A percentile compares a stretch with the other conserved stretches of the same genome.
phyloP scores from a whole-genome alignment of 495 filamentous ascomycete species.

The Lasiosphaeris hirsuta region DNA sequence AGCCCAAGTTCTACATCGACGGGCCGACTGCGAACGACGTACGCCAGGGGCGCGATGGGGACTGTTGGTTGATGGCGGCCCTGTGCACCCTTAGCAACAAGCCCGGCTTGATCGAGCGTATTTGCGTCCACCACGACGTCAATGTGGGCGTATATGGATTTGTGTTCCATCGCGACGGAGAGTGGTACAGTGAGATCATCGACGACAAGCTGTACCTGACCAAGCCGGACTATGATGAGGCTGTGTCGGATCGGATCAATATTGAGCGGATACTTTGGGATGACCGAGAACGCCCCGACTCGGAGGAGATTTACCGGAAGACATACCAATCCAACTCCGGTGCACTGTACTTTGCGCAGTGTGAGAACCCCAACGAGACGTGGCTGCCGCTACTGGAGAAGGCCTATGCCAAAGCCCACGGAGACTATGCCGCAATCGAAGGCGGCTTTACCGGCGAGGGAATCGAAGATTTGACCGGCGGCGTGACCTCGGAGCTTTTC shows the following conservation, averaged over 20 bases:
- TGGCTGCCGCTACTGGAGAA: constrained; percentile 95
- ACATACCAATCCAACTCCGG: constrained; percentile 69
- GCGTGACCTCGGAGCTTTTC: constrained; percentile 78
- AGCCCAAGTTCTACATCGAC: constrained; percentile 80
- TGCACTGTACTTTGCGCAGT: constrained; percentile 84
- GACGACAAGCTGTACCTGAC: constrained; percentile 77
- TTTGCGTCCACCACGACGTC: constrained; percentile 81
- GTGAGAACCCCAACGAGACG: constrained; percentile 81
- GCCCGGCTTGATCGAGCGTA: constrained; percentile 67
- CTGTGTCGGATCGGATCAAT: constrained; percentile 33
- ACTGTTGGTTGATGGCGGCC: constrained; percentile 91
- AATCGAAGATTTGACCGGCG: constrained; percentile 90
- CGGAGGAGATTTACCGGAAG: constrained; percentile 74
- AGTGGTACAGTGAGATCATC: constrained; percentile 88
- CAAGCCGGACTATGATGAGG: constrained; percentile 77
- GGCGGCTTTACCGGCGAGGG: constrained; percentile 86
- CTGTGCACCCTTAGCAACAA: constrained; percentile 82
- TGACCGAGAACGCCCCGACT: constrained; percentile 63
- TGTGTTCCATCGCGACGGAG: constrained; percentile 88
- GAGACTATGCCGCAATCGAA: constrained; percentile 78
- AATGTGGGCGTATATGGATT: constrained; percentile 89
- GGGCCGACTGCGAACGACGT: constrained; percentile 81
- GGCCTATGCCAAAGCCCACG: constrained; percentile 94
- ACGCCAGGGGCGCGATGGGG: constrained; percentile 73
- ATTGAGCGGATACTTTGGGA: constrained; percentile 68